Conservation (phyloP, 495 filamentous ascomycete species). For the Saxispiralis lemnorum region DNA sequence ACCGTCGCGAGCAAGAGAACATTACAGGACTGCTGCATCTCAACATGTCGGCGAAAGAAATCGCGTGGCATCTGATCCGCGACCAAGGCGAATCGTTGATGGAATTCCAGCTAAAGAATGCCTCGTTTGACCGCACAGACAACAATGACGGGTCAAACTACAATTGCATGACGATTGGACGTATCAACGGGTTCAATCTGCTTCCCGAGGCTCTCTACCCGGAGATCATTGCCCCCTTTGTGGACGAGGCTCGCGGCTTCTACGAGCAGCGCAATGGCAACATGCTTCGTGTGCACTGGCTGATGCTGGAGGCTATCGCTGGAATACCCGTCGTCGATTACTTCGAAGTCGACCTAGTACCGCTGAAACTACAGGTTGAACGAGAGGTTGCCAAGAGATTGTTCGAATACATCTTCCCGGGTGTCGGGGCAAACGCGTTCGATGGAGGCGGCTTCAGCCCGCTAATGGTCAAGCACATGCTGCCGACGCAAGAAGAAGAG, state of each 20-base stretch:
- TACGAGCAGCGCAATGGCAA: slow-evolving; percentile 37
- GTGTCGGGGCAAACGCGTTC: slow-evolving; percentile 39
- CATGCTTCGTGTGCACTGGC: slow-evolving; percentile 88
- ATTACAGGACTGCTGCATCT: slow-evolving; percentile 67
- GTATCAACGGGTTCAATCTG: slow-evolving; percentile 70
- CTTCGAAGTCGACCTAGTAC: slow-evolving; percentile 88
- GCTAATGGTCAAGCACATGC: slow-evolving; percentile 64
- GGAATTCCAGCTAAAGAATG: slow-evolving; percentile 79
- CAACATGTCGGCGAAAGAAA: slow-evolving; percentile 77
- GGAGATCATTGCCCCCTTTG: slow-evolving; percentile 80
- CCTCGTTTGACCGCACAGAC: slow-evolving; percentile 82
- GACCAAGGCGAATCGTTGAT: slow-evolving; percentile 75
- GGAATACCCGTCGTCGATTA: slow-evolving; percentile 94
- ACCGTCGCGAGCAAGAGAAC: slow-evolving; percentile 39
- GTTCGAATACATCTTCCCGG: slow-evolving; percentile 96
- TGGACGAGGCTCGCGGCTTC: slow-evolving; percentile 39
- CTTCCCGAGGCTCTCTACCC: slow-evolving; percentile 84
- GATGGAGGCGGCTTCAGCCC: slow-evolving; percentile 53
- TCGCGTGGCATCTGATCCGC: slow-evolving; percentile 89
- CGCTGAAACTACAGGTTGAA: slow-evolving; percentile 86
- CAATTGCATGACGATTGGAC: slow-evolving; percentile 73
- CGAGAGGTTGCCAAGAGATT: slow-evolving; percentile 81
- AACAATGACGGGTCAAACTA: slow-evolving; percentile 92
- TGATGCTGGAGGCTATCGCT: slow-evolving; percentile 94
- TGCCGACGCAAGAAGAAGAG: slow-evolving; percentile 43